These are phyloP conservation scores for Wallacemonas collosoma DNA, from an alignment of 208 protist genomes.

Conservation along the genomic window DNA sequence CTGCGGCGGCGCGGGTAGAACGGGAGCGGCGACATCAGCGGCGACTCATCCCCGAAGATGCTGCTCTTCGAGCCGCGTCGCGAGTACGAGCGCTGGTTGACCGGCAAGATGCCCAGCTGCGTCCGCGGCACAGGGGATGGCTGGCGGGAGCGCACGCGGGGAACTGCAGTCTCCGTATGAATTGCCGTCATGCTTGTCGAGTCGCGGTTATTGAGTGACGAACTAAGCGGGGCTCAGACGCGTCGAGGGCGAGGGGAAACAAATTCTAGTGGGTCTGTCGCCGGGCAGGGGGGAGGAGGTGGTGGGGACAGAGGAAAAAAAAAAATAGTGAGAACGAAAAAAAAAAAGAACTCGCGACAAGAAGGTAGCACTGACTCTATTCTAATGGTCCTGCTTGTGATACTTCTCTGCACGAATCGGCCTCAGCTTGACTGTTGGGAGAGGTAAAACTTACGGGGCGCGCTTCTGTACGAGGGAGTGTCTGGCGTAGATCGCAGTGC, in stretches of 20 bases:
- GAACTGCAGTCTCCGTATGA: slow-evolving; percentile 14
- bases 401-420: too few relatives aligned
- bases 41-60: slow-evolving; percentile 60
- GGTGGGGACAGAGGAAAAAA: not conserved
- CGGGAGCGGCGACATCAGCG: slow-evolving; percentile 78
- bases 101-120: slow-evolving; percentile 68
- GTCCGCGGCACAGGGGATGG: slow-evolving; percentile 69
- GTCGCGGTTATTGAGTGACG: too few relatives aligned
- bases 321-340: slow-evolving; percentile 14
- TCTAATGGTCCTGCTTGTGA: too few relatives aligned
- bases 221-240: too few relatives aligned
- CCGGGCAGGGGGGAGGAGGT: too few relatives aligned
- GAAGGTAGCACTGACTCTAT: not conserved
- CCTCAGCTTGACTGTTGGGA: too few relatives aligned
- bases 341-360: slow-evolving; percentile 7
- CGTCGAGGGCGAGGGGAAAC: too few relatives aligned
- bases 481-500: too few relatives aligned
- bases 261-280: too few relatives aligned
- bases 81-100: slow-evolving; percentile 88
- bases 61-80: slow-evolving; percentile 62
- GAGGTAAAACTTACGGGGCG: too few relatives aligned
- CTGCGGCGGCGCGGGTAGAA: slow-evolving; percentile 80
- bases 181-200: slow-evolving; percentile 1
- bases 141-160: slow-evolving; percentile 30
- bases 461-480: too few relatives aligned